These are phyloP conservation scores for Limonium bicolor DNA, from an alignment of 148 eudicot genomes.

Conservation along the genomic window DNA sequence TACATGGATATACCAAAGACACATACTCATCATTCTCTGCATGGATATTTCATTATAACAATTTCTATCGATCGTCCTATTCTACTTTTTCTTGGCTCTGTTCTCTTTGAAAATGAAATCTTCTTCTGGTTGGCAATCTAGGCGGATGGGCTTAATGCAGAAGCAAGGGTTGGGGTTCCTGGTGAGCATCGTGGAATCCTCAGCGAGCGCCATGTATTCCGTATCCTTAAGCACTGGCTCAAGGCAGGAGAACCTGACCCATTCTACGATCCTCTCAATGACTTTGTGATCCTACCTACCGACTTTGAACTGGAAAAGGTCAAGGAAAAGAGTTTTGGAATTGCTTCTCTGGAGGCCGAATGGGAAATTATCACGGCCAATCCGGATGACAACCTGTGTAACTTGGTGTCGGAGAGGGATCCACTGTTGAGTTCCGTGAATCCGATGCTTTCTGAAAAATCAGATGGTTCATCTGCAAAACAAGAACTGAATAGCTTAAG, in stretches of 20 bases:
- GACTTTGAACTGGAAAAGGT: constrained; percentile 44
- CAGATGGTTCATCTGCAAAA: too few relatives aligned
- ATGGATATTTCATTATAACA: too few relatives aligned
- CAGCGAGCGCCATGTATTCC: constrained; percentile 66
- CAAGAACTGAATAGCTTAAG: too few relatives aligned
- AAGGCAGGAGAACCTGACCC: constrained; percentile 83
- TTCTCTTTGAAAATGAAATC: too few relatives aligned
- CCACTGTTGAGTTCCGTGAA: too few relatives aligned
- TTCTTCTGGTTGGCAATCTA: constrained; percentile 19
- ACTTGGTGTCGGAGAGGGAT: constrained; percentile 4
- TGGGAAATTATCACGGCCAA: constrained; percentile 63
- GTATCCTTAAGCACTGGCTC: constrained; percentile 82
- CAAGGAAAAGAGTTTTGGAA: constrained; percentile 27
- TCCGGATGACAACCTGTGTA: constrained; percentile 1
- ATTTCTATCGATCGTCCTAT: too few relatives aligned
- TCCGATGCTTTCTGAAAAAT: too few relatives aligned
- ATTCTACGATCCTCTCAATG: constrained; percentile 76
- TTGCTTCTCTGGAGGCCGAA: constrained; percentile 49
- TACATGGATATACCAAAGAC: too few relatives aligned
- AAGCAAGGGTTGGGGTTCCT: constrained; percentile 84
- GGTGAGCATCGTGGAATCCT: constrained; percentile 95
- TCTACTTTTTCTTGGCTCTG: too few relatives aligned
- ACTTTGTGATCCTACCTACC: constrained; percentile 84
- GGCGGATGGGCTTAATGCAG: constrained; percentile 99
- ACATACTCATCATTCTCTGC: too few relatives aligned